Conservation (phyloP, 345 rosid species). For the Cardiospermum halicacabum region DNA sequence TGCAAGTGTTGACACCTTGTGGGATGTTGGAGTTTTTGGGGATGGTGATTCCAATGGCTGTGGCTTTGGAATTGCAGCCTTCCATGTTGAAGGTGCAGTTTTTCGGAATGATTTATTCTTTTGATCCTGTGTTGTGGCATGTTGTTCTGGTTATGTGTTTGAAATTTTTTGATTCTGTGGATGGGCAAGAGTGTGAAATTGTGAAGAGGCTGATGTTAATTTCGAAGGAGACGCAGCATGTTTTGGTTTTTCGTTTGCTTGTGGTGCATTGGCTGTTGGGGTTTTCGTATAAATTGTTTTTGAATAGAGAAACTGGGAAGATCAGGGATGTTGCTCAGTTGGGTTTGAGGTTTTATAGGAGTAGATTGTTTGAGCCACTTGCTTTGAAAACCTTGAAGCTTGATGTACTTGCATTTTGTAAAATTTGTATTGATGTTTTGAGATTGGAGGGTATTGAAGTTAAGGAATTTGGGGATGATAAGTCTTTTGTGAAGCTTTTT, state of each 20-base stretch:
- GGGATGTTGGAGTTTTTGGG: constrained; percentile 82
- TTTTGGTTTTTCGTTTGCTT: constrained; percentile 75
- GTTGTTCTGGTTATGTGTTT: constrained; percentile 60
- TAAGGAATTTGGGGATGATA: constrained; percentile 29
- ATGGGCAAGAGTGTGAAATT: constrained; percentile 75
- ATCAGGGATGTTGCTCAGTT: constrained; percentile 46
- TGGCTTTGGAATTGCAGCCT: constrained; percentile 73
- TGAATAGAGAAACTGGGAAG: constrained; percentile 44
- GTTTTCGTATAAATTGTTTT: constrained; percentile 42
- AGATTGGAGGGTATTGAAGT: constrained; percentile 20
- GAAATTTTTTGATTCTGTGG: constrained; percentile 62
- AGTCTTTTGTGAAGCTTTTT: constrained; percentile 43
- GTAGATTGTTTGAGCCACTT: constrained; percentile 82
- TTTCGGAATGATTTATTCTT: constrained; percentile 78
- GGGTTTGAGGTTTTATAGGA: constrained; percentile 65
- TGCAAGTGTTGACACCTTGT: constrained; percentile 69
- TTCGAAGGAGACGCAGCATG: constrained; percentile 61
- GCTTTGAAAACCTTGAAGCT: constrained; percentile 82
- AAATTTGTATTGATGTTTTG: constrained; percentile 39
- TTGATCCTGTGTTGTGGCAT: constrained; percentile 76
- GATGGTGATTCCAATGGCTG: constrained; percentile 72
- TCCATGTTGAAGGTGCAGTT: constrained; percentile 95
- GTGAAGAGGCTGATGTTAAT: constrained; percentile 55
- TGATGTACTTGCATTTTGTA: constrained; percentile 74
- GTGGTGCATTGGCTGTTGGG: constrained; percentile 85